A percentile compares a stretch with the other conserved stretches of the same genome.
Conservation (phyloP, 1,284 basidiomycete genomes). For the Peniophora sp. region DNA sequence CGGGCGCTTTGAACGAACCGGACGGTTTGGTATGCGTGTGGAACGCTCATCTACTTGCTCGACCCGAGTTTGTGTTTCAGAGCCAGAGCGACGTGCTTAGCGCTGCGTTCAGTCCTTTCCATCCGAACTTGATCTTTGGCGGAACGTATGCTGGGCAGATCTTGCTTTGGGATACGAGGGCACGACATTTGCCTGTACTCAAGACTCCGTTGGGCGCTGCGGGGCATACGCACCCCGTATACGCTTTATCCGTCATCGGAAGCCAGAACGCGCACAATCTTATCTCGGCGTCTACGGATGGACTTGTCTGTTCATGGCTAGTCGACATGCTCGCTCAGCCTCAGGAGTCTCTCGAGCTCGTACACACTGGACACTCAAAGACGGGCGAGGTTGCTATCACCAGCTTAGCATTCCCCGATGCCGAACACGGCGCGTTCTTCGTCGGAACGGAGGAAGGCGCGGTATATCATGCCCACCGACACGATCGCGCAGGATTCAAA, state of each 20-base stretch:
- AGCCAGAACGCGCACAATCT: constrained; percentile 98
- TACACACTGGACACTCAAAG: constrained; percentile 85
- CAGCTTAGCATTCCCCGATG: constrained; percentile 86
- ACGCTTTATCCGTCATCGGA: constrained; percentile 95
- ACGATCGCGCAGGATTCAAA: constrained; percentile 93
- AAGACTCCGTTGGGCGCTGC: constrained; percentile 94
- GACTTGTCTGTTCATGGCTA: constrained; percentile 94
- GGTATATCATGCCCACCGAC: constrained; percentile 91
- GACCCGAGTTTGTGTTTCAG: constrained; percentile 97
- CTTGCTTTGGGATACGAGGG: constrained; percentile 96
- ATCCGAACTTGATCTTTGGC: constrained; percentile 94
- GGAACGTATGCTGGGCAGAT: constrained; percentile 99
- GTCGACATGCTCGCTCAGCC: constrained; percentile 98
- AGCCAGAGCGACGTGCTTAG: constrained; percentile 97
- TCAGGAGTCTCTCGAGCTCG: constrained; percentile 85
- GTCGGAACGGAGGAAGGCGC: constrained; percentile 97
- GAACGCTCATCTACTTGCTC: constrained; percentile 91
- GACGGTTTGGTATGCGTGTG: constrained; percentile 96
- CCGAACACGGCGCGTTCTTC: constrained; percentile 94
- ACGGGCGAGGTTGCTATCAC: constrained; percentile 95
- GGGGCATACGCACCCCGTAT: constrained; percentile 97
- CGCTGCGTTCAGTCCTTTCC: constrained; percentile 94
- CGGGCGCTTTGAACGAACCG: constrained; percentile 84
- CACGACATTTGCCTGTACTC: constrained; percentile 89
- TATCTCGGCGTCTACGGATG: constrained; percentile 93